phyloP scores from a whole-genome alignment of 306 rosid species.

The Datisca glomerata region DNA sequence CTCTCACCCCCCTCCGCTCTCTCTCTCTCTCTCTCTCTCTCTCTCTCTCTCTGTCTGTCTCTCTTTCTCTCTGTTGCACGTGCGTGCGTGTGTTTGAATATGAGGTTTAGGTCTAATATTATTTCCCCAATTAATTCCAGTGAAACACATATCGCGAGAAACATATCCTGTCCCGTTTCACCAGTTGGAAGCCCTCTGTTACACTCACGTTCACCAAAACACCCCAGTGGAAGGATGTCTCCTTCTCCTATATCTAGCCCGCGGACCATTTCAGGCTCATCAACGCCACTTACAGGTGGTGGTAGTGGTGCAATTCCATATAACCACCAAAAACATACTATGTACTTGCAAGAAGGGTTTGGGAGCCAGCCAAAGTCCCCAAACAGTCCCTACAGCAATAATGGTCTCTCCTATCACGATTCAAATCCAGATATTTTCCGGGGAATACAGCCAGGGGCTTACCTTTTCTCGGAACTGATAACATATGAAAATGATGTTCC shows the following conservation, averaged over 20 bases:
- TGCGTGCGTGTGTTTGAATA: too few species aligned
- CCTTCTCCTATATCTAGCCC: constrained; percentile 99
- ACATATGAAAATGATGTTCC: constrained; percentile 47
- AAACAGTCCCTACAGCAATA: constrained; percentile 36
- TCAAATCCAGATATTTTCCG: constrained; percentile 61
- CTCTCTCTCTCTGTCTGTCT: too few species aligned
- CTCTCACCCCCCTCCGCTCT: too few species aligned
- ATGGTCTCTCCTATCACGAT: constrained; percentile 48
- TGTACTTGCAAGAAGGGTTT: constrained; percentile 62
- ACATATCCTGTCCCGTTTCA: constrained; percentile 93
- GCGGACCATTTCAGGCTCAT: constrained; percentile 80
- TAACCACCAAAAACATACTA: constrained; percentile 44
- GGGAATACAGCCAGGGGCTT: constrained; percentile 67
- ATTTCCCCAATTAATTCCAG: constrained; percentile 40
- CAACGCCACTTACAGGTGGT: constrained; percentile 82
- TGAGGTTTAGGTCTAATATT: constrained; percentile 19
- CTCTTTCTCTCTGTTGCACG: too few species aligned
- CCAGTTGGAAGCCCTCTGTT: constrained; percentile 98
- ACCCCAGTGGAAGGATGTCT: constrained; percentile 76
- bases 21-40: too few species aligned
- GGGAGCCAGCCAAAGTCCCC: constrained; percentile 57
- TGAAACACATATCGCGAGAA: constrained; percentile 68
- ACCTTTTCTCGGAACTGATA: constrained; percentile 45
- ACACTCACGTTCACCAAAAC: constrained; percentile 87
- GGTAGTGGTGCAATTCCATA: constrained; percentile 73